Evolutionary conservation across 1,284 basidiomycete genomes (phyloP), one percentile per base, ranked within the genome.

Genomic region (Trametes sp.): DNA sequence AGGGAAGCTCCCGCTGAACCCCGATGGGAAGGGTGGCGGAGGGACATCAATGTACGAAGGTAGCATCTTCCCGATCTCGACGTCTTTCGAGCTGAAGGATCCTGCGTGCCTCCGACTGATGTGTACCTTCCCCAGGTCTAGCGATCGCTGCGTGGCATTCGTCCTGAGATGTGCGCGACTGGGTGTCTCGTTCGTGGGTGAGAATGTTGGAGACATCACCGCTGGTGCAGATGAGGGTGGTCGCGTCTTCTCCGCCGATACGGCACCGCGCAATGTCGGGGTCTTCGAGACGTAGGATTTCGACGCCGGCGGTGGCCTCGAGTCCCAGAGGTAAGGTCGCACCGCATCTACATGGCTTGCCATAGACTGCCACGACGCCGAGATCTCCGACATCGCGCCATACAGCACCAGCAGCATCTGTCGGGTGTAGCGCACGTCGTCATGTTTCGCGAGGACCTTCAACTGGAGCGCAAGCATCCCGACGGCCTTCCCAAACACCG

Each of bases 81-180:
- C 91, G 74, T 98, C 95, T 72, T 94, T 92, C 36, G 85, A 90
- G 67, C 94, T 96, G 80, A 97, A 98, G 0, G 95, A 97, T 7
- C 95, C 95, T 1, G 93, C 95, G 74, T 97, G 93, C 24, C 95
- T 83, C n/a, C 95, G 85, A 64, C 83, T 84, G 69, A 82, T 86
- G 59, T 77, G 77, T 49, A 73, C 68, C 61, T 77, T 73, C n/a
- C 73, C 68, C 19, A 65, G 56, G 45, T 72, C 71, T 7, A 64
- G 49, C 9, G 73, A 70, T 28, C 62, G 61, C 28, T 71, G 70
- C 2, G 63, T 52, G 8, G 69, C 54, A 33, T 65, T 66, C 7
- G 72, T 66, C n/a, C 73, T 62, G 28, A 69, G 65, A 46, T 62
- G 66, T 41, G 52, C 62, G 50, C 69, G 68, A n/a, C 61, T 55